Percentiles rank a stretch among this genome's conserved stretches.
Evolutionary conservation across 257 asterid species (phyloP).

Genomic region (Dorcoceras hygrometricum): DNA sequence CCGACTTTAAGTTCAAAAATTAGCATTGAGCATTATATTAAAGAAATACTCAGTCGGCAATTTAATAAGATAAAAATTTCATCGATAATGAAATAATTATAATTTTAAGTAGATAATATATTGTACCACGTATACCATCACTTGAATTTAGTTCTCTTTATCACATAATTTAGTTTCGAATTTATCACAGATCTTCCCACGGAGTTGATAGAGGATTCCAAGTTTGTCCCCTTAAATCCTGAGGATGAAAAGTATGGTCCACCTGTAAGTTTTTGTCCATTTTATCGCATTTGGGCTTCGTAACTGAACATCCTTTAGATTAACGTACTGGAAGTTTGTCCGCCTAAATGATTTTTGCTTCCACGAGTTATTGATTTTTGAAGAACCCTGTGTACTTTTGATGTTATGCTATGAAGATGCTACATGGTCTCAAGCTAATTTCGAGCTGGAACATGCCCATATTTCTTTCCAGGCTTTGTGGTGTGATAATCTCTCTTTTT

Average conservation of each 20-base stretch:
- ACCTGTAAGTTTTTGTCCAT: constrained; percentile 86
- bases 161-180: not conserved
- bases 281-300: constrained; percentile 22
- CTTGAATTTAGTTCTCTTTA: not conserved
- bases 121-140: not conserved
- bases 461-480: no score
- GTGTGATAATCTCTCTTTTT: not conserved
- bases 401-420: not conserved
- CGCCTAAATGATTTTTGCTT: not conserved
- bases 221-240: constrained; percentile 70
- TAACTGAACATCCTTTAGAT: constrained; percentile 1
- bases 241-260: constrained; percentile 81
- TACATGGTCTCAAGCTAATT: not conserved
- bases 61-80: no score
- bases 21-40: no score
- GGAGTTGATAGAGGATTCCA: constrained; percentile 76
- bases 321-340: not conserved
- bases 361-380: not conserved
- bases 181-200: constrained; percentile 54
- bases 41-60: no score
- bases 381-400: not conserved
- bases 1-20: no score
- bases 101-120: no score
- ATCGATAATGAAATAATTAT: no score
- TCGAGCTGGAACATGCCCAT: not conserved